Evolutionary conservation across 345 rosid genomes (phyloP).

Genomic region (Eutrema japonicum): DNA sequence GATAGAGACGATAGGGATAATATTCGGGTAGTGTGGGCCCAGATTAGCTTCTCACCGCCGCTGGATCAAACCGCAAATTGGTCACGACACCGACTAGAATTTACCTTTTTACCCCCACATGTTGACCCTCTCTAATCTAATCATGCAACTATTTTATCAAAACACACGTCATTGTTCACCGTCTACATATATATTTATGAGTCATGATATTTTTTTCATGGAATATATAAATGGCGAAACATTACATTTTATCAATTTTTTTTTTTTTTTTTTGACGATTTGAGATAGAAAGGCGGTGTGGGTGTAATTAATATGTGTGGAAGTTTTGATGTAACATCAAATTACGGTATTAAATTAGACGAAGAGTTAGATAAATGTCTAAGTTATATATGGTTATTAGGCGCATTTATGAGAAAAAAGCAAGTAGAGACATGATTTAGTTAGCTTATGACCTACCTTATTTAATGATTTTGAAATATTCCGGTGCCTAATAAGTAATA

Average conservation of each 20-base stretch:
- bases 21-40: constrained; percentile 39
- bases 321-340: constrained; percentile 38
- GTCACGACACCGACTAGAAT: constrained; percentile 4
- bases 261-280: constrained; percentile 3
- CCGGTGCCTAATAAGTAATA: constrained; percentile 42
- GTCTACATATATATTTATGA: constrained; percentile 1
- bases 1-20: constrained; percentile 68
- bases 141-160: constrained; percentile 40
- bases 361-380: constrained; percentile 53
- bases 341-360: constrained; percentile 45
- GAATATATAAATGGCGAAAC: constrained; percentile 29
- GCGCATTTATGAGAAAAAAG: constrained; percentile 55
- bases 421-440: constrained; percentile 53
- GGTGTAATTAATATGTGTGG: constrained; percentile 31
- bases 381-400: constrained; percentile 51
- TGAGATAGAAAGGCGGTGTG: constrained; percentile 18
- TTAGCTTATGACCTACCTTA: constrained; percentile 68
- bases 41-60: constrained; percentile 60
- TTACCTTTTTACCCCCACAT: constrained; percentile 49
- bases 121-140: constrained; percentile 44
- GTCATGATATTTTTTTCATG: not conserved
- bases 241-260: not conserved
- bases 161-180: constrained; percentile 30
- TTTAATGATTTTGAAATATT: constrained; percentile 55
- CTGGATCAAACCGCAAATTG: constrained; percentile 37